Evolutionary conservation across 441 rosid genomes (phyloP).

Genomic region (Gossypium armourianum): DNA sequence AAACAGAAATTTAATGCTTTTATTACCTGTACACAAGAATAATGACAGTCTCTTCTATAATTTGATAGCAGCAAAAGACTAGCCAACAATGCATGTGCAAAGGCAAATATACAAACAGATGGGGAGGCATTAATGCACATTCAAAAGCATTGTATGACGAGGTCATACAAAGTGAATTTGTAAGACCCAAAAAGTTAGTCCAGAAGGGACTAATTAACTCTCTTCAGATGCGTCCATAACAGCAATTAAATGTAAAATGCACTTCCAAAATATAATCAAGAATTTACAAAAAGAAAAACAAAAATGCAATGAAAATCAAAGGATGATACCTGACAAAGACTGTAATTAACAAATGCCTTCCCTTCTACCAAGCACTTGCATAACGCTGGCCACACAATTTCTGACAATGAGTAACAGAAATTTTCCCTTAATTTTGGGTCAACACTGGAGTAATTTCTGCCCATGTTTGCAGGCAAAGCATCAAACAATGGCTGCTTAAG

Average conservation of each 20-base stretch:
- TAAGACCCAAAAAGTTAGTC: conserved; percentile 1
- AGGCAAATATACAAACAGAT: conserved; percentile 2
- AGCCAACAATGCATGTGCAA: conserved; percentile 4
- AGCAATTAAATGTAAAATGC: neutral
- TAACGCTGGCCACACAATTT: conserved; percentile 62
- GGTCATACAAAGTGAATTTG: neutral
- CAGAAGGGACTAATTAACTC: neutral
- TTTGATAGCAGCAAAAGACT: neutral
- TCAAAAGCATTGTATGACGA: neutral
- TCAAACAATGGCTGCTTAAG: conserved; percentile 51
- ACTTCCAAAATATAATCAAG: neutral
- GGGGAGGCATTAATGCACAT: neutral
- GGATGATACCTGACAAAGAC: conserved; percentile 66
- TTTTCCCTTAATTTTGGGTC: conserved; percentile 36
- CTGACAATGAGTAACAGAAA: conserved; percentile 46
- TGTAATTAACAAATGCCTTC: conserved; percentile 59
- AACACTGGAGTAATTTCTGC: conserved; percentile 25
- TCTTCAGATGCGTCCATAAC: neutral
- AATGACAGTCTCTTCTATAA: neutral
- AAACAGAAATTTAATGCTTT: neutral
- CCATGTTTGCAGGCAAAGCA: conserved; percentile 28
- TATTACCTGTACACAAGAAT: neutral
- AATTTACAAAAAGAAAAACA: neutral
- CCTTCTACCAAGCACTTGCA: conserved; percentile 74
- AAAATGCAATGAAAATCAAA: conserved; percentile 11